These are phyloP conservation scores for Isabelozyma heimii DNA, from an alignment of 805 yeast species.

Conservation along the genomic window DNA sequence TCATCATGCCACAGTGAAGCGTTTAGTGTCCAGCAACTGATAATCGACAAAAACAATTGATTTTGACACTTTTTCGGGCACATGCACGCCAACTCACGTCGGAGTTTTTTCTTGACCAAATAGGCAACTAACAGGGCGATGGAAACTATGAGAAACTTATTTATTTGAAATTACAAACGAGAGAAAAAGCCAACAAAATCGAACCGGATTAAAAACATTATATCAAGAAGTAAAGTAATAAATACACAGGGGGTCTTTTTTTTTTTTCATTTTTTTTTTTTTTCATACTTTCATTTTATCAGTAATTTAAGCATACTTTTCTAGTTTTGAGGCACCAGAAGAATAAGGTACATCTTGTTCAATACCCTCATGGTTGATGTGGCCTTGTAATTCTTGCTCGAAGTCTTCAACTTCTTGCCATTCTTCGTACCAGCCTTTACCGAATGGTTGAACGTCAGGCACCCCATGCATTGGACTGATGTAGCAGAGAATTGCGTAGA, in stretches of 20 bases:
- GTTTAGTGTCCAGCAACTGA: too few relatives aligned
- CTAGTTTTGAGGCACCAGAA: neutral
- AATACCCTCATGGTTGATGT: slow-evolving; percentile 18
- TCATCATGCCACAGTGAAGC: neutral
- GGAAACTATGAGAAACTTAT: too few relatives aligned
- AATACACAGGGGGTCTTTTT: neutral
- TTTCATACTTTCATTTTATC: too few relatives aligned
- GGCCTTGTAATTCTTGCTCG: slow-evolving; percentile 39
- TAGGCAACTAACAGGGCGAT: neutral
- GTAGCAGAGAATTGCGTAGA: slow-evolving; percentile 52
- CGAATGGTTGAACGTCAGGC: slow-evolving; percentile 36
- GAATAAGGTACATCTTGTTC: slow-evolving; percentile 2
- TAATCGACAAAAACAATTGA: too few relatives aligned
- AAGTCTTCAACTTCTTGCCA: slow-evolving; percentile 65
- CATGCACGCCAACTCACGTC: neutral
- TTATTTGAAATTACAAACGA: too few relatives aligned
- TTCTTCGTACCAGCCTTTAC: slow-evolving; percentile 62
- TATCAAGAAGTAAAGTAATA: neutral
- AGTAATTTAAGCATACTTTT: neutral
- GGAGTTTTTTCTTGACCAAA: neutral
- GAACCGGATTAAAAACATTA: neutral
- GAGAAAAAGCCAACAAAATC: too few relatives aligned
- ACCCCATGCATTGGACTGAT: slow-evolving; percentile 50
- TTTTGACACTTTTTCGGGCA: neutral
- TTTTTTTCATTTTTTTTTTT: too few relatives aligned